phyloP scores from a whole-genome alignment of 2,329 filamentous ascomycete genomes.

The Boeremia lycopersici region DNA sequence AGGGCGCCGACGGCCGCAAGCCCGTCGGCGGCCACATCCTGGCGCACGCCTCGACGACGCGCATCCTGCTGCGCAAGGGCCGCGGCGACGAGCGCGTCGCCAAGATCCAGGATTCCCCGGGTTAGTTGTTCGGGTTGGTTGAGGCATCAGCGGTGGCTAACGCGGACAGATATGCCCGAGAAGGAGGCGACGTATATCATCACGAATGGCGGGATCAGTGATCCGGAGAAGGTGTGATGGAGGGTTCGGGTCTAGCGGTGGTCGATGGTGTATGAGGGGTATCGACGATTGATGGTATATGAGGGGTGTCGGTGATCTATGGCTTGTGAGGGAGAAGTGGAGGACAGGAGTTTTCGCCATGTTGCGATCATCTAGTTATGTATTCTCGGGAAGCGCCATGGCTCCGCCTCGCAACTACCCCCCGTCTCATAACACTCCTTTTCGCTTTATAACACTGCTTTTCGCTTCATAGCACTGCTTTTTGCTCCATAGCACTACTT shows the following conservation, averaged over 20 bases:
- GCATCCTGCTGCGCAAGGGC: slow-evolving; percentile 70
- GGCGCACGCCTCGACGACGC: slow-evolving; percentile 70
- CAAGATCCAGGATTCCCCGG: slow-evolving; percentile 71
- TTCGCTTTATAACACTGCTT: too few relatives aligned
- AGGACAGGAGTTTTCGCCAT: background rate
- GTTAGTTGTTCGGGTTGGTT: slow-evolving; percentile 47
- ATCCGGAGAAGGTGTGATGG: slow-evolving; percentile 64
- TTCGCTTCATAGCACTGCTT: too few relatives aligned
- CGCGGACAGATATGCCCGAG: slow-evolving; percentile 67
- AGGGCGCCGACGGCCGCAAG: slow-evolving; percentile 70
- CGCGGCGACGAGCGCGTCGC: slow-evolving; percentile 73
- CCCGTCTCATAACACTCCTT: too few relatives aligned
- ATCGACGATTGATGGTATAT: too few relatives aligned
- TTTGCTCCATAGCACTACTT: too few relatives aligned
- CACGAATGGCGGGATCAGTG: slow-evolving; percentile 70
- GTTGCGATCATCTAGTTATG: background rate
- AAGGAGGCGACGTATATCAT: slow-evolving; percentile 73
- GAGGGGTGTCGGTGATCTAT: background rate
- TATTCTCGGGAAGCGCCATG: too few relatives aligned
- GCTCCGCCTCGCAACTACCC: too few relatives aligned
- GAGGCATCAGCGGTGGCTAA: slow-evolving; percentile 20
- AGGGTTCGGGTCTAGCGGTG: background rate
- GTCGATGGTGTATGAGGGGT: background rate
- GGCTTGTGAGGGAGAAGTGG: background rate
- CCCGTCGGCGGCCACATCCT: slow-evolving; percentile 71